Percentiles rank a stretch among this genome's conserved stretches.
These are phyloP conservation scores for Boletus tomentosulus DNA, from an alignment of 768 basidiomycete species.

Conservation along the genomic window DNA sequence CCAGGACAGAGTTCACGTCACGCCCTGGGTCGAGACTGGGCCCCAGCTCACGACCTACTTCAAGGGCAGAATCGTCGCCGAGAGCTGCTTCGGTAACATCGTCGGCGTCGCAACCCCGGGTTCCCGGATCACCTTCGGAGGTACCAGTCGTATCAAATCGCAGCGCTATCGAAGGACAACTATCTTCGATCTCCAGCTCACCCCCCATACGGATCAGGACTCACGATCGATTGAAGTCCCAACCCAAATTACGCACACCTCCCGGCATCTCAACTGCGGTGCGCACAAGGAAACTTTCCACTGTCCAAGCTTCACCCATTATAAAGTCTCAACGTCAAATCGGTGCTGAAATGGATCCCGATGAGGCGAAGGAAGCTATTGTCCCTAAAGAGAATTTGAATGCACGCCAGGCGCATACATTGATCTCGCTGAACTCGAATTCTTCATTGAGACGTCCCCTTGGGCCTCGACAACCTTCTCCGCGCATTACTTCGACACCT, in stretches of 20 bases:
- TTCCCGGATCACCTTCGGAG: slow-evolving; percentile 1
- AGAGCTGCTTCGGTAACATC: not conserved
- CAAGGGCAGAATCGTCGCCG: slow-evolving; percentile 8
- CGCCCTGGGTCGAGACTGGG: slow-evolving; percentile 19
- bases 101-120: not conserved
- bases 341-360: slow-evolving; percentile 1
- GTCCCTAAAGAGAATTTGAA: not conserved
- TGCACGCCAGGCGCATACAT: slow-evolving; percentile 9
- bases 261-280: slow-evolving; percentile 1
- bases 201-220: slow-evolving; percentile 1
- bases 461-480: slow-evolving; percentile 20
- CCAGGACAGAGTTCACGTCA: slow-evolving; percentile 13
- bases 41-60: slow-evolving; percentile 10
- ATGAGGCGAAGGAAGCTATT: not conserved
- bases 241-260: slow-evolving; percentile 30
- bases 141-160: not conserved
- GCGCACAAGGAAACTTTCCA: slow-evolving; percentile 26
- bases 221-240: slow-evolving; percentile 32
- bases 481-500: slow-evolving; percentile 5
- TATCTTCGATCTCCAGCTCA: not conserved
- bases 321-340: slow-evolving; percentile 14
- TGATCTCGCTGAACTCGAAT: slow-evolving; percentile 15
- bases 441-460: slow-evolving; percentile 24
- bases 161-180: not conserved
- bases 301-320: slow-evolving; percentile 28